Percentiles rank a stretch among this genome's conserved stretches.
These are phyloP conservation scores for Xerocomus amazonicus DNA, from an alignment of 1,284 basidiomycete genomes.

Conservation along the genomic window DNA sequence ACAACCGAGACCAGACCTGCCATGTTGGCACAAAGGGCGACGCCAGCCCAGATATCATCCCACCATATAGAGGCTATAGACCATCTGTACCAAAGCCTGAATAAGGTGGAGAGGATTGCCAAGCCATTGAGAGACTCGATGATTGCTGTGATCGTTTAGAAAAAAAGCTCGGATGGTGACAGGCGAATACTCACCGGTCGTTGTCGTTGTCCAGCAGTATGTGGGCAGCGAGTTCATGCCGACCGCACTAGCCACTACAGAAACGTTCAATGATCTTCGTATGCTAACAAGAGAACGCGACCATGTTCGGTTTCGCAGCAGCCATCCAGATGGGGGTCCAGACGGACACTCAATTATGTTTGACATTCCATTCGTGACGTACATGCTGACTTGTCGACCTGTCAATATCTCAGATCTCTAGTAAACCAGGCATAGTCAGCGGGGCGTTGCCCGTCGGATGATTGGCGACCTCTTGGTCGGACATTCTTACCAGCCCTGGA, in stretches of 20 bases:
- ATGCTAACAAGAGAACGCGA: neutral
- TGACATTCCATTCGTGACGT: neutral
- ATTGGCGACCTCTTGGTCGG: neutral
- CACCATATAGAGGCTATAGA: slow-evolving; percentile 14
- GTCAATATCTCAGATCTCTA: neutral
- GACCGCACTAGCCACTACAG: neutral
- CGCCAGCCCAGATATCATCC: slow-evolving; percentile 16
- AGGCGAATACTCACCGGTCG: neutral
- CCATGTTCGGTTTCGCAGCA: neutral
- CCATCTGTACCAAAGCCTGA: slow-evolving; percentile 19
- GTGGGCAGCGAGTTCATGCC: neutral
- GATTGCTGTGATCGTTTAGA: slow-evolving; percentile 2
- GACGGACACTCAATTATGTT: too few relatives aligned
- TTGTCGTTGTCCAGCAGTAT: neutral
- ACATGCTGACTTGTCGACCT: neutral
- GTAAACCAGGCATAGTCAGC: neutral
- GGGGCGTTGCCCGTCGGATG: neutral
- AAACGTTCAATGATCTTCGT: neutral
- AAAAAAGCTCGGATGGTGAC: neutral
- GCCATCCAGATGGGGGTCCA: too few relatives aligned
- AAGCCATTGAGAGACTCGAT: slow-evolving; percentile 5
- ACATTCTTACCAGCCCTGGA: neutral
- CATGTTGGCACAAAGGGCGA: slow-evolving; percentile 11
- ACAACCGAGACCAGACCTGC: neutral
- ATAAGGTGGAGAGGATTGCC: slow-evolving; percentile 12